Base-by-base conservation (phyloP, 225 moss, liverwort and hornwort species). In the Climacium dendroides region DNA sequence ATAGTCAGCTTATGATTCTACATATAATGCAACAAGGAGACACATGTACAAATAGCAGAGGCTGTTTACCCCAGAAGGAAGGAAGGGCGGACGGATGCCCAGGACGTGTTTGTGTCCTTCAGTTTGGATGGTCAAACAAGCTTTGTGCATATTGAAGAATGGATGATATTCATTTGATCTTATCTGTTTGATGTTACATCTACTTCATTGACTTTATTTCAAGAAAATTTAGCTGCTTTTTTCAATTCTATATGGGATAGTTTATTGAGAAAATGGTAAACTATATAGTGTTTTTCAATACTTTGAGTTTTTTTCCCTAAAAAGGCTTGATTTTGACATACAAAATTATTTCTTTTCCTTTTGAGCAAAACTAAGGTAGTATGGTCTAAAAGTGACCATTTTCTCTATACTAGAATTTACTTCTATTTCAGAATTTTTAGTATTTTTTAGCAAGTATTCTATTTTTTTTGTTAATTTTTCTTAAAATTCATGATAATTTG, bases 41-140 rank as follows among this genome's bases (percentile, higher is more conserved):
- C 75, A 35, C 2, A 1, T 52, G 75, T 34, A 22, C 22, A 13
- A 75, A 52, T 34, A 13, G 22, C 52, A 22, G 3, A 50, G 34
- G 74, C 50, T 30, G 47, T 11, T 29, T 13, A 32, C 5, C 34
- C 13, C 0, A 1, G 11, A 11, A 48, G 73, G 19, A 74, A 4
- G 1, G 7, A 11, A 48, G 74, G 32, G 48, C 2, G 1, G 32
- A 74, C 2, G 1, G 30, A 19, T 0, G 2, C 1, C 4, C 0
- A 50, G 34, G 74, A 23, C 1, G 2, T 35, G 35, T 74, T 23
- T 9, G 13, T 34, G 8, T 35, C 13, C 1, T 13, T 34, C 3
- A 10, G 9, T 8, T 13, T 1, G 52, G 53, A 53, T 4, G 35
- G 75, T 75, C 52, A 23, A 75, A 53, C 3, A 35, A 35, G 23